Conservation (phyloP, 495 filamentous ascomycete genomes). For the Ramalina intermedia region DNA sequence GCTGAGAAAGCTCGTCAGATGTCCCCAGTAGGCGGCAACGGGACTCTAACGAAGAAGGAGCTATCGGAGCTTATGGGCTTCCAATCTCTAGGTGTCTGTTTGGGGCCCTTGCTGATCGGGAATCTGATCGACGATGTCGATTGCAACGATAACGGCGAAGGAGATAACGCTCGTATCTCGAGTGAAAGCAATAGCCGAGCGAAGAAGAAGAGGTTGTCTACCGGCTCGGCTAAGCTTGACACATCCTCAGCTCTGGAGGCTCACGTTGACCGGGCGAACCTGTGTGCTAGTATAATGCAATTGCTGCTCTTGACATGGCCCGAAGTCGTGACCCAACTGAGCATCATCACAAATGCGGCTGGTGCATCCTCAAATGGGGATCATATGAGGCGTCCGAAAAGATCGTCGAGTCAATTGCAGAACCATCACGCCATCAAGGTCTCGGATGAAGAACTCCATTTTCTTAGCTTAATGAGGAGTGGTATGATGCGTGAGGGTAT, state of each 20-base stretch:
- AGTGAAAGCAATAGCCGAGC: constrained; percentile 23
- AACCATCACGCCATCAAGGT: constrained; percentile 5
- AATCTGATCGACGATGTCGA: constrained; percentile 35
- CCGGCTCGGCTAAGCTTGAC: constrained; percentile 8
- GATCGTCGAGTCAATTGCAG: not conserved
- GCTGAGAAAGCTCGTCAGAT: constrained; percentile 27
- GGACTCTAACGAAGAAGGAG: constrained; percentile 14
- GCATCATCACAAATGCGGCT: constrained; percentile 1
- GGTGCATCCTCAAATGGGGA: not conserved
- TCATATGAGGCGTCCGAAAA: not conserved
- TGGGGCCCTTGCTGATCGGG: constrained; percentile 48
- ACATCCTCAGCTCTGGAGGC: constrained; percentile 5
- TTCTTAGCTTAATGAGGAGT: constrained; percentile 6
- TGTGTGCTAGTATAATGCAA: constrained; percentile 40
- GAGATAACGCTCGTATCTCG: constrained; percentile 21
- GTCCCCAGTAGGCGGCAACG: constrained; percentile 11
- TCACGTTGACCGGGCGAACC: constrained; percentile 31
- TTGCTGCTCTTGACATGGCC: constrained; percentile 46
- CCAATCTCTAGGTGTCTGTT: constrained; percentile 45
- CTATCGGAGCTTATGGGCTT: constrained; percentile 41
- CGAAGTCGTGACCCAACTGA: constrained; percentile 37
- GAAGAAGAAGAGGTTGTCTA: constrained; percentile 13
- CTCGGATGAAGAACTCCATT: constrained; percentile 9
- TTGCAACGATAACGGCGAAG: constrained; percentile 23
- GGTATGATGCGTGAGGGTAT: constrained; percentile 3